phyloP scores from a whole-genome alignment of 177 flowering plant genomes.

The Vitis hybrid region DNA sequence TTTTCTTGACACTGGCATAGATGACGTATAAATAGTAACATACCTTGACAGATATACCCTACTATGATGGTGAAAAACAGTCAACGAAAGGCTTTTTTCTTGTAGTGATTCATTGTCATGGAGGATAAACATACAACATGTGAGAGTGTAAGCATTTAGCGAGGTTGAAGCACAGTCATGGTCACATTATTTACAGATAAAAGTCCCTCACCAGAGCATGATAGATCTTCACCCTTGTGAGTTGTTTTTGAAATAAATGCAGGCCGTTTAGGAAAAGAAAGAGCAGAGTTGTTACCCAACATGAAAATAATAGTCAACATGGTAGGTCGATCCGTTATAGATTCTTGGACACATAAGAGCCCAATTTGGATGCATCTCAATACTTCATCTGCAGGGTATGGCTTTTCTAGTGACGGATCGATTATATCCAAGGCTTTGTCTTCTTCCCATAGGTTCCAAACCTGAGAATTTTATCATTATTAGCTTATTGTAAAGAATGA shows the following conservation, averaged over 20 bases:
- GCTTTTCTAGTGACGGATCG: background rate
- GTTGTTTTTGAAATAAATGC: background rate
- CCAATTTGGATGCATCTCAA: background rate
- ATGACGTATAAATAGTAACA: no score
- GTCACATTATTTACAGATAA: no score
- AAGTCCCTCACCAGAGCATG: background rate
- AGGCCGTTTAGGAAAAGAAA: background rate
- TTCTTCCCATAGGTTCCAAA: conserved; percentile 6
- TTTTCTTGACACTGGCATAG: no score
- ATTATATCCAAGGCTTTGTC: background rate
- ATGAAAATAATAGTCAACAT: conserved; percentile 1
- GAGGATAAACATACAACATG: no score
- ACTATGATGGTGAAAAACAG: no score
- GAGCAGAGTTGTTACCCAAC: background rate
- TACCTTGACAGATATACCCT: no score
- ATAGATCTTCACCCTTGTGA: background rate
- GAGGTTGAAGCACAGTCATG: no score
- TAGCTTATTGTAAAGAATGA: background rate
- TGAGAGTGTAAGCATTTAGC: no score
- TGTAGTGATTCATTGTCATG: no score
- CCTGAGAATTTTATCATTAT: background rate
- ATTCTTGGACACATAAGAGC: conserved; percentile 2
- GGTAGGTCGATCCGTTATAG: background rate
- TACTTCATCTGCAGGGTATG: background rate
- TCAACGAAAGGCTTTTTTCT: no score